Conservation (phyloP, 495 filamentous ascomycete genomes). For the Annulohypoxylon stygium region DNA sequence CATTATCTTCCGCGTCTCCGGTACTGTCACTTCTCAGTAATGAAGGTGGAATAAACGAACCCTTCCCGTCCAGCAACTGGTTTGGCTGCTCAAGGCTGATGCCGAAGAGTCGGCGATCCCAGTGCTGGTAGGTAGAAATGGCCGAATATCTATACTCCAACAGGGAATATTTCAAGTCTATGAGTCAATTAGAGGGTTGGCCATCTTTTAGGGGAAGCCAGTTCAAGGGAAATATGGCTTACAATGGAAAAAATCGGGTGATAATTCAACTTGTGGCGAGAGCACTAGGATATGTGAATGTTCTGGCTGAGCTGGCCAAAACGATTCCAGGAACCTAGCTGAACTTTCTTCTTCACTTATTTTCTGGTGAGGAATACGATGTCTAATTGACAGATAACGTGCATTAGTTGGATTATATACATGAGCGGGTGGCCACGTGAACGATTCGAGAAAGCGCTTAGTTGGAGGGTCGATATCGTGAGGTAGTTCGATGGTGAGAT, state of each 20-base stretch:
- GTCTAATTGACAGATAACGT: conserved; percentile 74
- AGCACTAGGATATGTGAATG: conserved; percentile 81
- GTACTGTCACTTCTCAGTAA: conserved; percentile 41
- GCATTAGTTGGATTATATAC: conserved; percentile 53
- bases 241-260: conserved; percentile 83
- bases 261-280: conserved; percentile 80
- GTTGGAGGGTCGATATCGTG: conserved; percentile 71
- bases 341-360: conserved; percentile 73
- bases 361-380: conserved; percentile 70
- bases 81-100: conserved; percentile 81
- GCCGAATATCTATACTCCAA: conserved; percentile 80
- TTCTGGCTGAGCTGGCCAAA: conserved; percentile 74
- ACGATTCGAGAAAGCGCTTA: conserved; percentile 68
- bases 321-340: conserved; percentile 80
- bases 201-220: not conserved
- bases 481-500: conserved; percentile 85
- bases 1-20: conserved; percentile 38
- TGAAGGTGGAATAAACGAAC: conserved; percentile 66
- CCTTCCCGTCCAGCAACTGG: conserved; percentile 67
- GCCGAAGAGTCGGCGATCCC: conserved; percentile 71
- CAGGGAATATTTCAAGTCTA: conserved; percentile 74
- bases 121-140: conserved; percentile 56
- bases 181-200: not conserved
- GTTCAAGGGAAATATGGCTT: conserved; percentile 33
- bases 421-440: conserved; percentile 72